phyloP scores from a whole-genome alignment of 2,329 filamentous ascomycete genomes.

The Chaetothyriales sp. region DNA sequence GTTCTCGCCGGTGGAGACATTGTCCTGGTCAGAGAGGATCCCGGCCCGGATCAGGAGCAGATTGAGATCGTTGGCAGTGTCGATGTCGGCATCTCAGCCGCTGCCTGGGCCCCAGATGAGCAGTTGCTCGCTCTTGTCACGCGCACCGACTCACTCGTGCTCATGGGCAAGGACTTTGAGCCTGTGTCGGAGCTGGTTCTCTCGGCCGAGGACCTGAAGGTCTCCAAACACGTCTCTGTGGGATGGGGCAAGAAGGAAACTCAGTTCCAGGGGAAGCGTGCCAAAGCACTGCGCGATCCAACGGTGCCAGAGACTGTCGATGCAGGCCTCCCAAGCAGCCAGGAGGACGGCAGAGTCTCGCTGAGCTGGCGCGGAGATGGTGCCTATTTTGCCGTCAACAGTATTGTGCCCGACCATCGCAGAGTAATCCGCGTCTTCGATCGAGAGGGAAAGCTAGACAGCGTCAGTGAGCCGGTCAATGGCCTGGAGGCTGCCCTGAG shows the following conservation, averaged over 20 bases:
- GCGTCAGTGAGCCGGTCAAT: conserved; percentile 88
- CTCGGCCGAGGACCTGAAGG: conserved; percentile 59
- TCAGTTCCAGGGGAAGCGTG: conserved; percentile 86
- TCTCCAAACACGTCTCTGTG: conserved; percentile 88
- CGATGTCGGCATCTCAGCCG: conserved; percentile 77
- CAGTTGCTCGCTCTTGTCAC: conserved; percentile 77
- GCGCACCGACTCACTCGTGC: conserved; percentile 59
- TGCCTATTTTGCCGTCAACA: conserved; percentile 75
- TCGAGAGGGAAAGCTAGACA: conserved; percentile 77
- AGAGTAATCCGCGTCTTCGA: conserved; percentile 81
- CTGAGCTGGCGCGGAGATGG: conserved; percentile 95
- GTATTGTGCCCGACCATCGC: conserved; percentile 51
- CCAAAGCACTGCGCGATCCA: conserved; percentile 73
- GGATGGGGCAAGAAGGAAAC: conserved; percentile 98
- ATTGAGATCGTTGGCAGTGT: conserved; percentile 94
- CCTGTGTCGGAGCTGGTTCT: conserved; percentile 61
- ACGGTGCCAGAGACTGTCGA: conserved; percentile 90
- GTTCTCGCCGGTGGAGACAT: conserved; percentile 86
- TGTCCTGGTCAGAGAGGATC: conserved; percentile 62
- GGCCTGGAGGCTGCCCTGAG: conserved; percentile 73
- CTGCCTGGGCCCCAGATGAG: conserved; percentile 88
- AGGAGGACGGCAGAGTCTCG: conserved; percentile 55
- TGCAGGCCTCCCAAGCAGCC: conserved; percentile 56
- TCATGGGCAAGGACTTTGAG: conserved; percentile 89
- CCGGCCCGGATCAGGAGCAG: conserved; percentile 51